A percentile compares a stretch with the other conserved stretches of the same genome.
Conservation (phyloP, 2,329 filamentous ascomycete species). For the Claviceps sp. region DNA sequence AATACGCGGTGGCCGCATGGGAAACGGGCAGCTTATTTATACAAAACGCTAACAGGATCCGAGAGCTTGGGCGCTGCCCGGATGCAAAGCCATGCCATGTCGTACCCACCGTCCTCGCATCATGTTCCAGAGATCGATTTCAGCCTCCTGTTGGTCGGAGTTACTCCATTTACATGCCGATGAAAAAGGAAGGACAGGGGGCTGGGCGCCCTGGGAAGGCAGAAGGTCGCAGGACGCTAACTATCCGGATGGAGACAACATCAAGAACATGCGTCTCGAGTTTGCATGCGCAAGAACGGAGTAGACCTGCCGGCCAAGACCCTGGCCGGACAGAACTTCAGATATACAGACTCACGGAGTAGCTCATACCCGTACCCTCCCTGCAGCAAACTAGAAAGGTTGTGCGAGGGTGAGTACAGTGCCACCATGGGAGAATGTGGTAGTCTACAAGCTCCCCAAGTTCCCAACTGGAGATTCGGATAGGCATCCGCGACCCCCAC, state of each 20-base stretch:
- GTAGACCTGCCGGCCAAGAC: neutral
- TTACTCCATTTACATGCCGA: neutral
- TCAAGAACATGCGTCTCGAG: neutral
- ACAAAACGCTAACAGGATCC: neutral
- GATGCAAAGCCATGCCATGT: neutral
- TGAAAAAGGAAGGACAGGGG: neutral
- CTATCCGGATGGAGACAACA: neutral
- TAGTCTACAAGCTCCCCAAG: neutral
- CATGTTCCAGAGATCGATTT: neutral
- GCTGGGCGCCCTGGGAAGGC: neutral
- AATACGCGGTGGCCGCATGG: neutral
- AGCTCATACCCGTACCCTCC: neutral
- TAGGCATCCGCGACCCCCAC: too few relatives aligned
- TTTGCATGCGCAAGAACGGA: neutral
- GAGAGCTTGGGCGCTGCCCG: neutral
- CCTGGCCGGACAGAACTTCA: neutral
- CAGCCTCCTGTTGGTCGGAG: neutral
- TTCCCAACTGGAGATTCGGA: too few relatives aligned
- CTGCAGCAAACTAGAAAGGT: neutral
- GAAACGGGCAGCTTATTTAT: conserved; percentile 2
- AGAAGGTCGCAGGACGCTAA: neutral
- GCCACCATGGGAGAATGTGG: neutral
- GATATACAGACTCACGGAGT: too few relatives aligned
- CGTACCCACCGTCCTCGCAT: neutral
- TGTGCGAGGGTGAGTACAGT: neutral